Evolutionary conservation across 805 yeast genomes (phyloP), one percentile per base, ranked within the genome.

Genomic region (Torulaspora gathmanii): DNA sequence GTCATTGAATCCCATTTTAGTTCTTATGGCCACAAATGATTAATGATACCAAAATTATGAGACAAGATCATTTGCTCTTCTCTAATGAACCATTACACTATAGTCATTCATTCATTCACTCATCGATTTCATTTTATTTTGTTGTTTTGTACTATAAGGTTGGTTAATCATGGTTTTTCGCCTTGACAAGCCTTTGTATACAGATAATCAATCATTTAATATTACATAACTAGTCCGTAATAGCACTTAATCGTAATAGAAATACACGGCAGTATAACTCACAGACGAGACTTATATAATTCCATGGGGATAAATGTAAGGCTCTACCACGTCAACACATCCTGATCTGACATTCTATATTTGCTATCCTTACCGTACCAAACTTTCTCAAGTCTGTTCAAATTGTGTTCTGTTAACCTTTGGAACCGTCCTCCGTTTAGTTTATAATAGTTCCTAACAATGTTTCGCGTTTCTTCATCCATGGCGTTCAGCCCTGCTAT

Each of bases 401-500:
- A 35, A 36, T 64, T 65, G 47, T 65, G 65, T 33, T 64, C 64
- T 3, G 66, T 63, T n/a, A 65, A 41, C 40, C 65, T 57, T 39
- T 60, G 61, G 37, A 58, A 63, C 40, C 54, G 54, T 6, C 54
- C 53, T 27, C 66, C 65, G 42, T 64, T 63, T 6, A 64, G 30
- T 26, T 56, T 52, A 44, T 63, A 65, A 33, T 65, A 65, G 29
- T 47, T 53, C 40, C 61, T 53, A 2, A 65, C 63, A 27, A 63
- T 47, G 36, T 58, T 51, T 42, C 65, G 55, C 2, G 67, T 63
- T 16, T 54, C 58, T 44, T 63, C 65, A 40, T 64, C 68, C 47
- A 61, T 56, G 1, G 68, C 67, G 39, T 65, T 61, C 29, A 65
- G 36, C n/a, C 69, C 69, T 6, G 68, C 68, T 10, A 63, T 38